Evolutionary conservation across 2,329 filamentous ascomycete species (phyloP).

Genomic region (Dactylellina leptospora): DNA sequence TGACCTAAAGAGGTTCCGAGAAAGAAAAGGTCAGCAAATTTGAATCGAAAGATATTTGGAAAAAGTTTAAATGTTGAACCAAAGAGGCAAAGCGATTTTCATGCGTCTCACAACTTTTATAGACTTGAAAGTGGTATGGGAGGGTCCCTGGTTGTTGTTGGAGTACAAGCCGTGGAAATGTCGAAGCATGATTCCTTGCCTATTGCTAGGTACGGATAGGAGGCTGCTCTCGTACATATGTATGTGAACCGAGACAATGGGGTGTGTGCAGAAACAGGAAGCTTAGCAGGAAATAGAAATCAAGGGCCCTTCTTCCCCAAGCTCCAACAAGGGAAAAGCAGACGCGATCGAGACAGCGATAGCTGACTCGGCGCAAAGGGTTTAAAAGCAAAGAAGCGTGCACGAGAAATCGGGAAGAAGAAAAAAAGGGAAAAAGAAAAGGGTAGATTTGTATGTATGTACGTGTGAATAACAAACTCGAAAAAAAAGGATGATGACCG

Average conservation of each 20-base stretch:
- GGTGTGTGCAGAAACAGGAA: constrained; percentile 26
- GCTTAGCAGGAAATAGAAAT: constrained; percentile 5
- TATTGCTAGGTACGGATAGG: constrained; percentile 24
- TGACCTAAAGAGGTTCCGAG: constrained; percentile 25
- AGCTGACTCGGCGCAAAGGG: neutral
- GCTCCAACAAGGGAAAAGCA: constrained; percentile 10
- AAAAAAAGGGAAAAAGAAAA: constrained; percentile 18
- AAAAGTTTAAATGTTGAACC: constrained; percentile 47
- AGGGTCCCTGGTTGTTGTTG: constrained; percentile 45
- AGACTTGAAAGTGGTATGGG: constrained; percentile 19
- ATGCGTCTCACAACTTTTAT: constrained; percentile 47
- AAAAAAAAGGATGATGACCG: constrained; percentile 46
- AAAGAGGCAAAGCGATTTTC: constrained; percentile 31
- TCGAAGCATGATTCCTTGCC: constrained; percentile 41
- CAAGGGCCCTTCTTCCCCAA: neutral
- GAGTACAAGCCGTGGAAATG: constrained; percentile 41
- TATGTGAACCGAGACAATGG: constrained; percentile 40
- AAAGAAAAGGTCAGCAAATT: constrained; percentile 28
- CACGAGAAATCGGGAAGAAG: constrained; percentile 17
- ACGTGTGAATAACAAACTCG: constrained; percentile 24
- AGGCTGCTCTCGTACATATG: constrained; percentile 41
- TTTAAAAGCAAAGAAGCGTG: constrained; percentile 14
- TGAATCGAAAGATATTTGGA: constrained; percentile 25
- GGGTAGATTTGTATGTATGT: constrained; percentile 7
- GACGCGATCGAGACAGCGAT: constrained; percentile 27